A percentile compares a stretch with the other conserved stretches of the same genome.
Conservation (phyloP, 805 yeast species). For the Saccharomycopsis selenospora region DNA sequence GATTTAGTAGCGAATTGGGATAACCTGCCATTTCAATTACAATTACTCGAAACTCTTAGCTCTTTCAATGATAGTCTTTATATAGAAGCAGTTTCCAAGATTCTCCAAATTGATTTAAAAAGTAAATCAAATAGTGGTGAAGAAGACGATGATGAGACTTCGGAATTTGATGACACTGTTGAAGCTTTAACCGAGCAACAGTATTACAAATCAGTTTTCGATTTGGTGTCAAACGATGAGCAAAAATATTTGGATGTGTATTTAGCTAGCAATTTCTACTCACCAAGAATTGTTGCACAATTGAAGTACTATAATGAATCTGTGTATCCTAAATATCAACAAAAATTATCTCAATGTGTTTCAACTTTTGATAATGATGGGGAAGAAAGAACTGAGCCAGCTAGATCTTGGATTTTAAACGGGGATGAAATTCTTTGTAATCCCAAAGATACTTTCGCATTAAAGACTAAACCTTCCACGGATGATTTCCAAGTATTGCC, state of each 20-base stretch:
- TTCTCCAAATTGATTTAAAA: conserved; percentile 20
- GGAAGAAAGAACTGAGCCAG: conserved; percentile 18
- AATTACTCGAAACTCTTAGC: conserved; percentile 37
- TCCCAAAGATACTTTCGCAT: conserved; percentile 69
- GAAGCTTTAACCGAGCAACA: conserved; percentile 8
- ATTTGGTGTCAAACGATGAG: not conserved
- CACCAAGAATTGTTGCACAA: conserved; percentile 64
- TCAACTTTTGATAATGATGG: conserved; percentile 31
- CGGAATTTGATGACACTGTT: not conserved
- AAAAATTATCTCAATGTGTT: conserved; percentile 20
- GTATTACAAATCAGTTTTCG: conserved; percentile 7
- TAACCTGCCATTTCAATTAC: conserved; percentile 35
- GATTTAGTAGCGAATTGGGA: conserved; percentile 35
- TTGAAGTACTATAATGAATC: conserved; percentile 41
- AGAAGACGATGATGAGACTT: conserved; percentile 4
- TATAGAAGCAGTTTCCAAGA: conserved; percentile 27
- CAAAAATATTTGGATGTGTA: conserved; percentile 16
- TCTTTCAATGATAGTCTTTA: conserved; percentile 33
- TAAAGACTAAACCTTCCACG: conserved; percentile 41
- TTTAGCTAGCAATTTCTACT: conserved; percentile 33
- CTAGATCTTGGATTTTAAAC: conserved; percentile 41
- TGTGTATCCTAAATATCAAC: conserved; percentile 27
- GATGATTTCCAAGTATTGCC: conserved; percentile 27
- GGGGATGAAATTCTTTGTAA: conserved; percentile 55
- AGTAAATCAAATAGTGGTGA: conserved; percentile 19